Evolutionary conservation across 306 rosid species (phyloP).

Genomic region (Malus orientalis): DNA sequence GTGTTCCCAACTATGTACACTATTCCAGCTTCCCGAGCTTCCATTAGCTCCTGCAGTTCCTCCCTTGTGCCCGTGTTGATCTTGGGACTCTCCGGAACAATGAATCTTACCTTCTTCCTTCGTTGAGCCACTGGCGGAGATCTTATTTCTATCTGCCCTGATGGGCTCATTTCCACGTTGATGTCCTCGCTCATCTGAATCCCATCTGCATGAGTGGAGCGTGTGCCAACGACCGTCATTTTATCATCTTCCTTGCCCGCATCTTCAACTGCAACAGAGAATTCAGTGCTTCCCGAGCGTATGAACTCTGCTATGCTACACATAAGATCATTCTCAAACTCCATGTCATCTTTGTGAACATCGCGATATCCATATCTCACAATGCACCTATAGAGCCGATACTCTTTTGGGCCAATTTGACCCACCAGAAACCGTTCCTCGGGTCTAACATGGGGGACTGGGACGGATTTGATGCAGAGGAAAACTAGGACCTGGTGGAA

Average conservation of each 20-base stretch:
- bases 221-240: slow-evolving; percentile 67
- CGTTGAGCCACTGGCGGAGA: slow-evolving; percentile 36
- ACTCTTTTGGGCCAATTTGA: slow-evolving; percentile 59
- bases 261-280: slow-evolving; percentile 18
- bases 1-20: slow-evolving; percentile 78
- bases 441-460: slow-evolving; percentile 68
- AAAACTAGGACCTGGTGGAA: slow-evolving; percentile 89
- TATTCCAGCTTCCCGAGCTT: slow-evolving; percentile 76
- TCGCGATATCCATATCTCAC: slow-evolving; percentile 88
- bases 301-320: slow-evolving; percentile 86
- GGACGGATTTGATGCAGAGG: slow-evolving; percentile 89
- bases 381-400: slow-evolving; percentile 70
- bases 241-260: slow-evolving; percentile 26
- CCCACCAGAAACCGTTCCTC: slow-evolving; percentile 83
- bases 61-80: slow-evolving; percentile 37
- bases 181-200: slow-evolving; percentile 33
- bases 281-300: slow-evolving; percentile 26
- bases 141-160: slow-evolving; percentile 50
- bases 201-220: slow-evolving; percentile 40
- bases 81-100: slow-evolving; percentile 67
- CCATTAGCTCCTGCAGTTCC: slow-evolving; percentile 68
- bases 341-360: slow-evolving; percentile 68
- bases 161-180: slow-evolving; percentile 12
- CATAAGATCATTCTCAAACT: slow-evolving; percentile 83
- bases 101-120: slow-evolving; percentile 70